Evolutionary conservation across 768 basidiomycete species (phyloP), one percentile per base, ranked within the genome.

Genomic region (Mycena polygramma): DNA sequence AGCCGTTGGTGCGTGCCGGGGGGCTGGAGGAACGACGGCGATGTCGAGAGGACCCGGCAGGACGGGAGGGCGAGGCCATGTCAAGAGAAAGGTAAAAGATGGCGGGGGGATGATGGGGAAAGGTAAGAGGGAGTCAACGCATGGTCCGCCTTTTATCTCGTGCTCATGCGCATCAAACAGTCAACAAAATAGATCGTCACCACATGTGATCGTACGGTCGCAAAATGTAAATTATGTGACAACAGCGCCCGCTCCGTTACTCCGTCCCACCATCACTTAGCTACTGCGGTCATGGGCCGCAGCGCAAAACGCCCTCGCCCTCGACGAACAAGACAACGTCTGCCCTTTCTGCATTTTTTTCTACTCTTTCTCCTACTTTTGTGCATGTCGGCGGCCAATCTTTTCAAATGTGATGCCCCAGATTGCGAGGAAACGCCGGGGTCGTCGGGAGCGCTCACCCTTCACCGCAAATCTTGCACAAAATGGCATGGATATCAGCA

Each of bases 141-240:
- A 26, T 35, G 57, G 66, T 58, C 36, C 4, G 22, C 24, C 36
- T 60, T 58, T 53, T 59, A 67, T 59, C 26, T 22, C 49, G 2
- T 46, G 57, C 57, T 67, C 22, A 67, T 57, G n/a, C 17, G 41
- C 46, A 67, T 59, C 64, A 67, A 60, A 67, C 57, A 67, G 52
- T 67, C 66, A 59, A 67, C 64, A 59, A 53, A 67, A 1, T 20
- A 35, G 15, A 63, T 37, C 37, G 13, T 48, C 17, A 55, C 49
- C 48, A 20, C 53, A 57, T 63, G 49, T 64, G 63, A 64, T 64
- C 63, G 63, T 46, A 17, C 49, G 7, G 20, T 20, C 17, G 35
- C 24, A 46, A 48, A 48, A 37, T 63, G 9, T 11, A 63, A 41
- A 61, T 61, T 57, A 35, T 46, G 46, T 49, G 19, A 61, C 46